Base-by-base conservation (phyloP, 1,139 yeast species). In the Kurtzmaniella quercitrusa region DNA sequence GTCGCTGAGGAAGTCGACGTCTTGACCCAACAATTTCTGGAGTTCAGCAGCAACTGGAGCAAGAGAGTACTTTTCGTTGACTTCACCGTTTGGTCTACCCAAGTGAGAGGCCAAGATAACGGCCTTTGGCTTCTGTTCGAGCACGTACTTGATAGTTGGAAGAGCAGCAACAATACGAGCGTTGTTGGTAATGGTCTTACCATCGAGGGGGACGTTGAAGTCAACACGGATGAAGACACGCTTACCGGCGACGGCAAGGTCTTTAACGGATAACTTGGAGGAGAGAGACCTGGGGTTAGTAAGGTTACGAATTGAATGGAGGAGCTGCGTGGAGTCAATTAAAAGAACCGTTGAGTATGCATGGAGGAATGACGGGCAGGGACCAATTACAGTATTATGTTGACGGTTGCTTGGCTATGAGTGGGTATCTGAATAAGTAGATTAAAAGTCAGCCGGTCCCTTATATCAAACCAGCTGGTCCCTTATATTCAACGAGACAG, bases 91-190 rank as follows among this genome's bases (percentile, higher is more conserved):
- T 68, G 98, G 98, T 76, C 98, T 88, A 59, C 98, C 98, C 68
- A 91, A 80, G 70, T 91, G 98, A 49, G 97, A 90, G 51, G 97
- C 97, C 60, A 91, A 81, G 54, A 93, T 74, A 51, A 91, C 82
- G 52, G 83, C 88, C 78, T 86, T 87, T 64, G 98, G 96, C 62
- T 85, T 81, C 56, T 90, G 82, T 62, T 87, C 91, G 66, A 85
- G 73, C 46, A 93, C 97, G 65, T 90, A 90, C 73, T 91, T 73
- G 75, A 91, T 91, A 55, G 98, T 90, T 67, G 98, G 98, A 60
- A 91, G 75, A 54, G 98, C 98, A 66, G 97, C 98, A 58, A 89
- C 97, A 66, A 91, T 93, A 75, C 98, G 85, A 77, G 91, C 97
- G 76, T 91, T 91, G 83, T 93, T 91, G 77, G 98, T 93, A 79